Base-by-base conservation (phyloP, 2,329 filamentous ascomycete genomes). In the Pseudofabraea citricarpa region DNA sequence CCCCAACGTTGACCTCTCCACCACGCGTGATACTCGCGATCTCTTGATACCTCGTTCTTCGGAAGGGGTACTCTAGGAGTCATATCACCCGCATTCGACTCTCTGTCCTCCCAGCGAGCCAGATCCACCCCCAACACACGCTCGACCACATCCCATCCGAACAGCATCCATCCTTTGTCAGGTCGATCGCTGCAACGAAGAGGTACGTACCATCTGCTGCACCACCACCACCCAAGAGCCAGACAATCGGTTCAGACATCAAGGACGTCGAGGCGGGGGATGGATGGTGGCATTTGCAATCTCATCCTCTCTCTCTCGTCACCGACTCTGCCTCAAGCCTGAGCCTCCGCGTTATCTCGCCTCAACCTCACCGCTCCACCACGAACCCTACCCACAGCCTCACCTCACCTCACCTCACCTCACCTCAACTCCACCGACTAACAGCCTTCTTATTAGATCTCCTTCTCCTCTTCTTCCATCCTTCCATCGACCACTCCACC, bases 391-490 rank as follows among this genome's bases (percentile, higher is more conserved):
- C 18, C 7, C 6, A n/a, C 46, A 53, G 49, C 49, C 52, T 51
- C 43, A 44, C n/a, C n/a, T n/a, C n/a, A n/a, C n/a, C n/a, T n/a
- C n/a, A n/a, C n/a, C n/a, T 27, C 38, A 23, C 19, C 31, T 7
- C 36, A 36, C 41, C 45, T 35, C 32, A 10, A 46, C 41, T 43
- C 48, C 41, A 50, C 50, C 51, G 46, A 55, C 52, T 47, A 32
- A n/a, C 36, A 42, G 43, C 43, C 44, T 46, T 45, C 43, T 29
- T 42, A 39, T 20, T 45, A 49, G 47, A 31, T 40, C 45, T 38
- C 46, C 18, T 39, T 22, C 44, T 40, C 40, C 46, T 33, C 26
- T 24, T 36, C 35, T 41, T 50, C 43, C 44, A 46, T 36, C 51
- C 29, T 40, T 22, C 21, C 20, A 31, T 23, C 32, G 31, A 40